Conservation (phyloP, 2,329 filamentous ascomycete species). For the Trichoderma sp. region DNA sequence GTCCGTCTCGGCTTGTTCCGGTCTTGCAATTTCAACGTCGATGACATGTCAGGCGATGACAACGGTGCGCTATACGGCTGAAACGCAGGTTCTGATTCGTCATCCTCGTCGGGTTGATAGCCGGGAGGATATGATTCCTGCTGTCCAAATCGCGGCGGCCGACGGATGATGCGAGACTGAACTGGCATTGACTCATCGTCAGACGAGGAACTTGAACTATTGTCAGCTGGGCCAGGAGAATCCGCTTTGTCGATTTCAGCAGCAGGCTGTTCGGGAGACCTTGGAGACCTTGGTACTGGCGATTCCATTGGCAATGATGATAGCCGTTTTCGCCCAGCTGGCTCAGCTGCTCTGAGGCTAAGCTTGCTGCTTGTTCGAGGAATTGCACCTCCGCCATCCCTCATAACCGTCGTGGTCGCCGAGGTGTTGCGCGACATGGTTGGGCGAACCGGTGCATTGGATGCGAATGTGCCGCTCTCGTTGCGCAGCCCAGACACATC, state of each 20-base stretch:
- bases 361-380: constrained; percentile 35
- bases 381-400: constrained; percentile 43
- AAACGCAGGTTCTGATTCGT: constrained; percentile 61
- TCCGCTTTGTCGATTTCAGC: constrained; percentile 34
- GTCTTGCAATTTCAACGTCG: constrained; percentile 55
- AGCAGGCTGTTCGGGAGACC: constrained; percentile 34
- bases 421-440: constrained; percentile 54
- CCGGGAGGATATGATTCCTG: constrained; percentile 40
- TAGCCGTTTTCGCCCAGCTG: constrained; percentile 44
- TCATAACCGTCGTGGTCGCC: constrained; percentile 49
- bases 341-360: constrained; percentile 37
- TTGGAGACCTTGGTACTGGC: constrained; percentile 32
- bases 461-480: constrained; percentile 51
- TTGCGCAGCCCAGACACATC: constrained; percentile 58
- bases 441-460: constrained; percentile 49
- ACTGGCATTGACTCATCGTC: constrained; percentile 57
- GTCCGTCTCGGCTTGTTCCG: constrained; percentile 41
- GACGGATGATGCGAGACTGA: constrained; percentile 63
- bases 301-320: constrained; percentile 51
- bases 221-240: constrained; percentile 46
- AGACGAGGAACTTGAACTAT: constrained; percentile 48
- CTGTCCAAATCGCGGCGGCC: constrained; percentile 57
- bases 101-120: constrained; percentile 58
- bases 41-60: constrained; percentile 53
- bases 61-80: constrained; percentile 49